Base-by-base conservation (phyloP, 2,329 filamentous ascomycete species). In the Calonectria naviculata region DNA sequence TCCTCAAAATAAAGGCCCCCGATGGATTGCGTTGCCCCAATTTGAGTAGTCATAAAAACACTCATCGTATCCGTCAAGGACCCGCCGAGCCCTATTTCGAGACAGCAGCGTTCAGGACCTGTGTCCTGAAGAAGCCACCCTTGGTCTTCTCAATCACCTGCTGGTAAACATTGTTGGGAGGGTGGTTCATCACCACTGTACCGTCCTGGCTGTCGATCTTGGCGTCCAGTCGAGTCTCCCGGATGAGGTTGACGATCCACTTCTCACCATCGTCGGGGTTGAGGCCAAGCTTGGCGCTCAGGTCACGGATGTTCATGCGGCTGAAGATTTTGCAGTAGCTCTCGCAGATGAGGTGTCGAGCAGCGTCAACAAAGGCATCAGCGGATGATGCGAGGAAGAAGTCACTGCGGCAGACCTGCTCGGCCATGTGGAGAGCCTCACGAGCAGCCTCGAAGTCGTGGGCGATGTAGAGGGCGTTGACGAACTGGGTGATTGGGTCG, bases 301-400 rank as follows among this genome's bases (percentile, higher is more conserved):
- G 91, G 80, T 98, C 97, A 90, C 95, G 95, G 84, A 99, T 98
- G 84, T 98, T 96, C 83, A 99, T 99, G 79, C 96, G 91, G 83
- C 97, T 95, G 85, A 98, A 97, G 83, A 99, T 99, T 91, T 98
- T 98, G 94, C 97, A 99, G 90, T 99, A 99, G 84, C 92, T 95
- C 89, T 99, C 97, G 66, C 96, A 98, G 84, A 99, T 98, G 72
- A 99, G 89, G 88, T 99, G 97, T 81, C 97, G 91, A 44, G 97
- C 97, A 60, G 95, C 93, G 81, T 98, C 96, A 74, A 99, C 94
- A 82, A 99, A 99, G 47, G 92, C 89, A 79, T 98, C 96, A 38
- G 94, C 92, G 4, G 94, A 91, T 24, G 92, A 93, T 68, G 93
- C 91, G 69, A 99, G 90, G 93, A 99, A 99, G 89, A 99, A 98